These are phyloP conservation scores for Fragilaria crotonensis DNA, from an alignment of 108 stramenopile genomes.

Conservation along the genomic window DNA sequence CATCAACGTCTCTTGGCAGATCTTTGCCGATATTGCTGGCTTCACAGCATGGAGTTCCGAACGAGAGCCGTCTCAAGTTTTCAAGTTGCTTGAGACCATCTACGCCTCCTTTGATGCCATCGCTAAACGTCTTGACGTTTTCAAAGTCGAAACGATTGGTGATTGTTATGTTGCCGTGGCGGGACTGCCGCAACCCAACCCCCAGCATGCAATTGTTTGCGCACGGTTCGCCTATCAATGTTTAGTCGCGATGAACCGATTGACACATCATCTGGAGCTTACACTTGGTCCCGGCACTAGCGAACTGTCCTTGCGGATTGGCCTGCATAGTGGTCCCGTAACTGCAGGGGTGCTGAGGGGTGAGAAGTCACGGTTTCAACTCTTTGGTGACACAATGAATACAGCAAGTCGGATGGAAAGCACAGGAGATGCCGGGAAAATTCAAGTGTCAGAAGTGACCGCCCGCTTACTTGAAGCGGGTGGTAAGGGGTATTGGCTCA, in stretches of 20 bases:
- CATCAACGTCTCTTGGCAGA: not conserved
- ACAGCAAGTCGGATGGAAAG: slow-evolving; percentile 5
- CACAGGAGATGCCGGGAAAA: not conserved
- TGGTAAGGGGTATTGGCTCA: slow-evolving; percentile 1
- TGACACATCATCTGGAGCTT: not conserved
- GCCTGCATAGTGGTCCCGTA: not conserved
- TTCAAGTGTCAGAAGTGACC: slow-evolving; percentile 6
- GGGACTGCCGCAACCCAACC: not conserved
- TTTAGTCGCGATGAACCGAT: not conserved
- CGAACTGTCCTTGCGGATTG: not conserved
- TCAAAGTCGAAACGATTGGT: slow-evolving; percentile 31
- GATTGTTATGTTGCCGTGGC: not conserved
- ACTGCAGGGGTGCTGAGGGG: not conserved
- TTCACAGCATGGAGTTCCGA: slow-evolving; percentile 36
- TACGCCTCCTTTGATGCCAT: slow-evolving; percentile 33
- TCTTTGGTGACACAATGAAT: slow-evolving; percentile 18
- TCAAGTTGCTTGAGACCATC: slow-evolving; percentile 37
- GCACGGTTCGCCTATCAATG: not conserved
- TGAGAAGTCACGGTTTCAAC: not conserved
- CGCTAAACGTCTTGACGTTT: slow-evolving; percentile 29
- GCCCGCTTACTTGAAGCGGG: not conserved
- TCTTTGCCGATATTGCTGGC: slow-evolving; percentile 50
- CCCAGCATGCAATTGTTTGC: not conserved
- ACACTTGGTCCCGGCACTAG: not conserved
- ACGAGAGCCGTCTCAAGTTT: slow-evolving; percentile 33